Conservation (phyloP, 805 yeast species). For the Pichia eremophila region DNA sequence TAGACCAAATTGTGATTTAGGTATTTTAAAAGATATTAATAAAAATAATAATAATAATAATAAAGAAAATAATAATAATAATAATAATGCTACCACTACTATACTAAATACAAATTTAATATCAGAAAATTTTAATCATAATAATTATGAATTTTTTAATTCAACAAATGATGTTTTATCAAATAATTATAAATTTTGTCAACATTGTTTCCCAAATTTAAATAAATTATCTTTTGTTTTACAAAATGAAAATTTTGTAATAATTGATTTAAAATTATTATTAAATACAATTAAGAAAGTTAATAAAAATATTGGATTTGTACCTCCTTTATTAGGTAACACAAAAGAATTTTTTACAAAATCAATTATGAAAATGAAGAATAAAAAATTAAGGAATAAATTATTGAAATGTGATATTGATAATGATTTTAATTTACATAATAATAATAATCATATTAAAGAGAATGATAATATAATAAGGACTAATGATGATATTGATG, state of each 20-base stretch:
- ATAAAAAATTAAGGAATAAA: constrained; percentile 1
- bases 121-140: constrained; percentile 21
- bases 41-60: no score
- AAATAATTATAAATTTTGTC: constrained; percentile 43
- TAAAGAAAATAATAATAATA: constrained; percentile 18
- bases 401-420: not conserved
- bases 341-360: not conserved
- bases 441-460: not conserved
- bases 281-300: constrained; percentile 43
- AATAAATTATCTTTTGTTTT: constrained; percentile 13
- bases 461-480: not conserved
- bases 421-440: no score
- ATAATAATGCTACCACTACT: constrained; percentile 17
- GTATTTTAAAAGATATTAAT: constrained; percentile 12
- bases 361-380: constrained; percentile 1
- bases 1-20: constrained; percentile 58
- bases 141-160: constrained; percentile 36
- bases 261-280: constrained; percentile 37
- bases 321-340: constrained; percentile 33
- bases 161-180: constrained; percentile 32
- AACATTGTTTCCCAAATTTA: constrained; percentile 42
- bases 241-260: constrained; percentile 24
- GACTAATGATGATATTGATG: no score
- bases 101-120: no score
- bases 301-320: constrained; percentile 50